Conservation (phyloP, 192 early-diverging fungal species). For the Entomortierella lignicola region DNA sequence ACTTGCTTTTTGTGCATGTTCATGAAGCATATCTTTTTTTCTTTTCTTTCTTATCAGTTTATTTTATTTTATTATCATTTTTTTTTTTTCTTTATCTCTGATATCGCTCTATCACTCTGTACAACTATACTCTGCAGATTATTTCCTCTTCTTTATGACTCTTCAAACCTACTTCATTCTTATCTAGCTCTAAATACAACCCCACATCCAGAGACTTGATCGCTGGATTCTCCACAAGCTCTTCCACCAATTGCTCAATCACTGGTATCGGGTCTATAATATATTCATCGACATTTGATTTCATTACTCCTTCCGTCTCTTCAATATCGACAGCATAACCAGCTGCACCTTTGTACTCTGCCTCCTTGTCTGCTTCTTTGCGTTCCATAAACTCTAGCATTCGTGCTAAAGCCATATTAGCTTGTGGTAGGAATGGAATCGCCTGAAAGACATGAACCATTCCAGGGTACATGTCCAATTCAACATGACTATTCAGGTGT, state of each 20-base stretch:
- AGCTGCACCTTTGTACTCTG: not conserved
- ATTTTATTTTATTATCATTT: no score
- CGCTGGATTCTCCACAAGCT: slow-evolving; percentile 2
- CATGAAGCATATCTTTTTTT: no score
- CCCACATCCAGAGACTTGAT: slow-evolving; percentile 1
- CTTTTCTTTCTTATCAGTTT: no score
- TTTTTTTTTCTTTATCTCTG: no score
- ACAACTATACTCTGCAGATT: no score
- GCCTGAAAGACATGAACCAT: slow-evolving; percentile 54
- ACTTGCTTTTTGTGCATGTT: no score
- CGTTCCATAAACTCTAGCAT: slow-evolving; percentile 47
- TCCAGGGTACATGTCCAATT: slow-evolving; percentile 42
- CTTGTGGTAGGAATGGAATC: slow-evolving; percentile 40
- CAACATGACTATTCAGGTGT: slow-evolving; percentile 2
- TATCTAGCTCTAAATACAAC: not conserved
- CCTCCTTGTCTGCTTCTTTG: not conserved
- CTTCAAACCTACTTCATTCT: no score
- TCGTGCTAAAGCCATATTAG: slow-evolving; percentile 23
- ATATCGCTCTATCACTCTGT: no score
- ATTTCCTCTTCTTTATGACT: not conserved
- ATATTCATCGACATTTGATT: not conserved
- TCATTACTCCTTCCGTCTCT: not conserved
- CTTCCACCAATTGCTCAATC: not conserved
- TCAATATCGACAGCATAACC: not conserved
- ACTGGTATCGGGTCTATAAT: no score